Evolutionary conservation across 495 filamentous ascomycete genomes (phyloP).

Genomic region (Terfezia boudieri): DNA sequence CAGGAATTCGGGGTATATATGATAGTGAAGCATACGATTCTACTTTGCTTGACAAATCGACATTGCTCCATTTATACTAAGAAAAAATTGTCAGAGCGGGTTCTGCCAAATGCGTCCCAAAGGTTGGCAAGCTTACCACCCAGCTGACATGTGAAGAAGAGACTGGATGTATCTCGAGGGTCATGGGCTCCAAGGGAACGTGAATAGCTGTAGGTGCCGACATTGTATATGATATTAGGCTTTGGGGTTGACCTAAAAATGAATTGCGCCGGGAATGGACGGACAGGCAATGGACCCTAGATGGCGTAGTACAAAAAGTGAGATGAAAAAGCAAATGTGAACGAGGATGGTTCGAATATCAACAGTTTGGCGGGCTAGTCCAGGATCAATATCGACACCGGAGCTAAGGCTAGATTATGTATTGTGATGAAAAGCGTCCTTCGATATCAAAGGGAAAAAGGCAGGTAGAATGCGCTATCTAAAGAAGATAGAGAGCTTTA

Average conservation of each 20-base stretch:
- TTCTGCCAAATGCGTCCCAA: neutral
- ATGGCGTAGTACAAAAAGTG: no score
- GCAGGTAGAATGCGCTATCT: no score
- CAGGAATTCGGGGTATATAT: neutral
- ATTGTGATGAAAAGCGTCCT: no score
- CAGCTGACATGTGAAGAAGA: conserved; percentile 20
- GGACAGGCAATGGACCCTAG: no score
- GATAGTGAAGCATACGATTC: conserved; percentile 15
- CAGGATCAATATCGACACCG: no score
- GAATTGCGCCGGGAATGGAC: no score
- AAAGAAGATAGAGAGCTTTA: no score
- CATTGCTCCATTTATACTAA: conserved; percentile 20
- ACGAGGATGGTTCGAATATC: no score
- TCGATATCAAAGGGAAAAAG: no score
- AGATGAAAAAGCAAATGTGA: no score
- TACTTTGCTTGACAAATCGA: conserved; percentile 18
- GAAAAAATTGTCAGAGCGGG: neutral
- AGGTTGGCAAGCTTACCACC: conserved; percentile 14
- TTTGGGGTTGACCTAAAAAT: neutral
- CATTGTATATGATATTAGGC: conserved; percentile 5
- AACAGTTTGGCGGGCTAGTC: no score
- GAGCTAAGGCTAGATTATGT: no score
- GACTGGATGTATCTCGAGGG: conserved; percentile 19
- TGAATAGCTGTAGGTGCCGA: conserved; percentile 18
- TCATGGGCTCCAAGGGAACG: conserved; percentile 20